Percentiles rank a stretch among this genome's conserved stretches.
Evolutionary conservation across 306 rosid genomes (phyloP).

Genomic region (Begonia masoniana): DNA sequence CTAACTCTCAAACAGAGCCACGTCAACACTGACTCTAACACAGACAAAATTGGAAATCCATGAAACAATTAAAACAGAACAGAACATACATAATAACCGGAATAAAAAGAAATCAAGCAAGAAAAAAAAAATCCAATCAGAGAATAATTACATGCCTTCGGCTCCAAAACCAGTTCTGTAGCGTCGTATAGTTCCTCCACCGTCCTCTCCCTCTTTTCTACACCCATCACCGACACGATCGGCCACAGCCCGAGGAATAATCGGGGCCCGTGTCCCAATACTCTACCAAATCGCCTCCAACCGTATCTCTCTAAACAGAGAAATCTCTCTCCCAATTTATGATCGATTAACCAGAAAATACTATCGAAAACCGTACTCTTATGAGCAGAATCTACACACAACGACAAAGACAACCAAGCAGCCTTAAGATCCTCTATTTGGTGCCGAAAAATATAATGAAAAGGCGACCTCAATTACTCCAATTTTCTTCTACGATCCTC

Average conservation of each 20-base stretch:
- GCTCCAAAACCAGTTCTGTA: conserved; percentile 18
- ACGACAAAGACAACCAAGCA: background rate
- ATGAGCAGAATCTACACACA: background rate
- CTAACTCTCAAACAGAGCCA: conserved; percentile 7
- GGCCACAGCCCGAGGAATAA: conserved; percentile 21
- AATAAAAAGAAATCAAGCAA: conserved; percentile 5
- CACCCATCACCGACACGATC: conserved; percentile 19
- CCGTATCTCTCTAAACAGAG: too few species aligned
- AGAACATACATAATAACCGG: conserved; percentile 3
- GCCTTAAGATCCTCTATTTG: background rate
- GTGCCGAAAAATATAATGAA: background rate
- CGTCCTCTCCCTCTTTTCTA: conserved; percentile 17
- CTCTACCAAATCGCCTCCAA: too few species aligned
- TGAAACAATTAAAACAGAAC: background rate
- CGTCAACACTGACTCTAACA: conserved; percentile 19
- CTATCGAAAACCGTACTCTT: too few species aligned
- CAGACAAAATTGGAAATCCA: conserved; percentile 10
- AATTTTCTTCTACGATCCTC: background rate
- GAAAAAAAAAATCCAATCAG: conserved; percentile 27
- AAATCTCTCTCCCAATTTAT: too few species aligned
- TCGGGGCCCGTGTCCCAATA: background rate
- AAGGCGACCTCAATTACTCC: background rate
- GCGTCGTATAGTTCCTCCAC: conserved; percentile 32
- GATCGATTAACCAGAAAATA: too few species aligned
- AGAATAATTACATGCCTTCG: conserved; percentile 38